A percentile compares a stretch with the other conserved stretches of the same genome.
Conservation (phyloP, 148 eudicot genomes). For the Silene latifolia region DNA sequence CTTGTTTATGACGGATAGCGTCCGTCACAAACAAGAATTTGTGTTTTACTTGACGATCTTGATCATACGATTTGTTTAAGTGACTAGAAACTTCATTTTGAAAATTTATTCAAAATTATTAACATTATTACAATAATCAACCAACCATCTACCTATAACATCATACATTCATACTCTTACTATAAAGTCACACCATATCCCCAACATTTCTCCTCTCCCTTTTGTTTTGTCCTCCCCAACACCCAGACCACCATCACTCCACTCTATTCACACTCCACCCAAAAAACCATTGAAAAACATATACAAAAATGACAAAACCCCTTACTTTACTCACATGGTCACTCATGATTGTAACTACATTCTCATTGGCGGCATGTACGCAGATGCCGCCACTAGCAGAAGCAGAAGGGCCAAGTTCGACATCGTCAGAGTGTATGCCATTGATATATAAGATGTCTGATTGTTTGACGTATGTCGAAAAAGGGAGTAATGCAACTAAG, state of each 20-base stretch:
- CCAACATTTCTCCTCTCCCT: not conserved
- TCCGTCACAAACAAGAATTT: no score
- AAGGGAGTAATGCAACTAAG: conserved; percentile 42
- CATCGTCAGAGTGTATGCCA: conserved; percentile 35
- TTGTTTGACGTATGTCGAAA: conserved; percentile 50
- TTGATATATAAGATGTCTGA: conserved; percentile 41
- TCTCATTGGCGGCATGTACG: conserved; percentile 6
- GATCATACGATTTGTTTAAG: no score
- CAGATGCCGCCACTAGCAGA: not conserved
- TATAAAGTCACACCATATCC: not conserved
- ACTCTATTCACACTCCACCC: not conserved
- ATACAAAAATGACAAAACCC: not conserved
- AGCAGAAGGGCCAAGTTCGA: conserved; percentile 13
- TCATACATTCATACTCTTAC: no score
- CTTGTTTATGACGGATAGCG: no score
- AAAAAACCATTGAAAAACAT: not conserved
- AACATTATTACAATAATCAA: no score
- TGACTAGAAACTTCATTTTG: no score
- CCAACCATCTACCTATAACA: no score
- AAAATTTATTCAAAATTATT: no score
- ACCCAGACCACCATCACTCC: not conserved
- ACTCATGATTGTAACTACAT: not conserved
- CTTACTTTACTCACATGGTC: conserved; percentile 11
- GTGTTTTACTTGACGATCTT: no score
- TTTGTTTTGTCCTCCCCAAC: not conserved